phyloP scores from a whole-genome alignment of 805 yeast genomes.

The Wickerhamiella lipophila region DNA sequence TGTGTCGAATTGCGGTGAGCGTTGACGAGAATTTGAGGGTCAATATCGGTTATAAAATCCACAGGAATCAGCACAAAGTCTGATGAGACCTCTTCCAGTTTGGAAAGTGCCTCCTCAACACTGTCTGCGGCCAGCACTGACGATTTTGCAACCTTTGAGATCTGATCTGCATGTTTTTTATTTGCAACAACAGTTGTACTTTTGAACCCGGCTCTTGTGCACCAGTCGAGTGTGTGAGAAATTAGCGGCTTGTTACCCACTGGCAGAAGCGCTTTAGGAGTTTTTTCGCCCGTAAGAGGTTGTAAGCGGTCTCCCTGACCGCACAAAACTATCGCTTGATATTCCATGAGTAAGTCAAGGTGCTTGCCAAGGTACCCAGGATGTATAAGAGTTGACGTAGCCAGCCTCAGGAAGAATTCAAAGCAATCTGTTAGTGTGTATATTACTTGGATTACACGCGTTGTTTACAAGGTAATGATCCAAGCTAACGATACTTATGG shows the following conservation, averaged over 20 bases:
- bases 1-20: conserved; percentile 59
- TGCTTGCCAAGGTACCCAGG: not conserved
- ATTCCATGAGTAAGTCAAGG: conserved; percentile 47
- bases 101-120: conserved; percentile 15
- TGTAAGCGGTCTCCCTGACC: conserved; percentile 65
- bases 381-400: too few species aligned
- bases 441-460: too few species aligned
- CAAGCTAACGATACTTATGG: too few species aligned
- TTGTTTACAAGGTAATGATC: too few species aligned
- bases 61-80: conserved; percentile 83
- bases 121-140: conserved; percentile 13
- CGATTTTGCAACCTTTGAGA: conserved; percentile 22
- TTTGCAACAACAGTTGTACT: conserved; percentile 51
- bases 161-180: conserved; percentile 34
- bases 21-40: conserved; percentile 79
- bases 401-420: too few species aligned
- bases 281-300: conserved; percentile 61
- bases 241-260: conserved; percentile 84
- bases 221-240: conserved; percentile 82
- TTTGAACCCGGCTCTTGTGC: conserved; percentile 65
- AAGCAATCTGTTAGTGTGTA: too few species aligned
- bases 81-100: conserved; percentile 21
- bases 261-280: conserved; percentile 77
- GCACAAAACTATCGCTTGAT: conserved; percentile 82
- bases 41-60: conserved; percentile 84